A percentile compares a stretch with the other conserved stretches of the same genome.
Evolutionary conservation across 331 rosid genomes (phyloP).

Genomic region (Cucumis variabilis): DNA sequence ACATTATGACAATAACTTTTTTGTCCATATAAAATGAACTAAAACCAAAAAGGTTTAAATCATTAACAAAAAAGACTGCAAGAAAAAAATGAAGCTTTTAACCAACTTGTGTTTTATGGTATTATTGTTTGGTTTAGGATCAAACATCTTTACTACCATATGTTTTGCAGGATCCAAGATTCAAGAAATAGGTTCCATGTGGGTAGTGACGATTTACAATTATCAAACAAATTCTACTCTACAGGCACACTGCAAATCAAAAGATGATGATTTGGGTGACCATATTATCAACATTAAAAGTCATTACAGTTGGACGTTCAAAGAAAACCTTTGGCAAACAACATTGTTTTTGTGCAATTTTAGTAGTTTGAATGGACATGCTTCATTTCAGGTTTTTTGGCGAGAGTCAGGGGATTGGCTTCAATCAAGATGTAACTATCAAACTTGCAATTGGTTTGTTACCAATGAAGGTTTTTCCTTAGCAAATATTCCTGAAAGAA

Average conservation of each 20-base stretch:
- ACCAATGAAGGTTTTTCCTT: not conserved
- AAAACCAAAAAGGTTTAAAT: not conserved
- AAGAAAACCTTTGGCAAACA: not conserved
- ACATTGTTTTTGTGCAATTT: not conserved
- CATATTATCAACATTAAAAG: not conserved
- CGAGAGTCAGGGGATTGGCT: not conserved
- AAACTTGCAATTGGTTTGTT: not conserved
- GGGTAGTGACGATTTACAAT: not conserved
- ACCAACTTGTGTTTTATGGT: not conserved
- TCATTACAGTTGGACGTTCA: not conserved
- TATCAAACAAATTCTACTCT: not conserved
- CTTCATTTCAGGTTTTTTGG: not conserved
- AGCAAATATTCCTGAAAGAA: not conserved
- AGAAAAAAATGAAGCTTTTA: not conserved
- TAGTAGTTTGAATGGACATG: not conserved
- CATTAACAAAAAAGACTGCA: not conserved
- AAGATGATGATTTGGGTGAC: not conserved
- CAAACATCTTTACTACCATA: not conserved
- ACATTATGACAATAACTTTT: not conserved
- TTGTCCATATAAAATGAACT: not conserved
- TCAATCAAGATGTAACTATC: not conserved
- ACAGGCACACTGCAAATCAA: not conserved
- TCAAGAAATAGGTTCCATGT: not conserved
- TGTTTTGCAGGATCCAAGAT: not conserved
- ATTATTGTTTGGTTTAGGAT: not conserved